Percentiles rank a stretch among this genome's conserved stretches.
phyloP scores from a whole-genome alignment of 2,329 filamentous ascomycete genomes.

The Fusarium sp. region DNA sequence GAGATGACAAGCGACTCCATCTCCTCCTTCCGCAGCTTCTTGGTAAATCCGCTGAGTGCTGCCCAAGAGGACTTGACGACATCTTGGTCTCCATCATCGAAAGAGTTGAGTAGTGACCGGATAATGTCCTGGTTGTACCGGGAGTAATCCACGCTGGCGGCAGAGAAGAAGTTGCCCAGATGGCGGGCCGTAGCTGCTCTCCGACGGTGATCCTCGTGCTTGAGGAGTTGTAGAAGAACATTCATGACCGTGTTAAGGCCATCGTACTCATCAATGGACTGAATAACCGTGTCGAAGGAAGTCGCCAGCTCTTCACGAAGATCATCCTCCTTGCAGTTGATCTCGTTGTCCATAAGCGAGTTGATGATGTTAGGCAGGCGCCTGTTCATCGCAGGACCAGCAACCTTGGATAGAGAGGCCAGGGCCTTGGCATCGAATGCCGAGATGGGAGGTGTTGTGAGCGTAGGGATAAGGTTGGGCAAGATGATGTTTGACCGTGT shows the following conservation, averaged over 20 bases:
- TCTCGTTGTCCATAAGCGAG: slow-evolving; percentile 91
- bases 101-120: slow-evolving; percentile 88
- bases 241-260: slow-evolving; percentile 97
- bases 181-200: slow-evolving; percentile 83
- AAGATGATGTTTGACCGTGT: slow-evolving; percentile 96
- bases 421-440: slow-evolving; percentile 95
- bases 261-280: slow-evolving; percentile 95
- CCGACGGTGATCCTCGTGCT: slow-evolving; percentile 91
- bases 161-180: slow-evolving; percentile 86
- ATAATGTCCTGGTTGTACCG: slow-evolving; percentile 97
- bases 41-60: slow-evolving; percentile 88
- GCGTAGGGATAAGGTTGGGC: slow-evolving; percentile 93
- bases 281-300: slow-evolving; percentile 89
- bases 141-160: slow-evolving; percentile 87
- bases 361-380: slow-evolving; percentile 91
- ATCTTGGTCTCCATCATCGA: slow-evolving; percentile 84
- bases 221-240: slow-evolving; percentile 86
- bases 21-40: slow-evolving; percentile 92
- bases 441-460: slow-evolving; percentile 90
- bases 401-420: slow-evolving; percentile 92
- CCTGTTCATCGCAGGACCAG: slow-evolving; percentile 89
- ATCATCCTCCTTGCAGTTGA: slow-evolving; percentile 79
- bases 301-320: slow-evolving; percentile 79
- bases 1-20: slow-evolving; percentile 94
- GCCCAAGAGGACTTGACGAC: slow-evolving; percentile 93